Conservation (phyloP, 2,329 filamentous ascomycete species). For the Teratosphaeriaceae sp. region DNA sequence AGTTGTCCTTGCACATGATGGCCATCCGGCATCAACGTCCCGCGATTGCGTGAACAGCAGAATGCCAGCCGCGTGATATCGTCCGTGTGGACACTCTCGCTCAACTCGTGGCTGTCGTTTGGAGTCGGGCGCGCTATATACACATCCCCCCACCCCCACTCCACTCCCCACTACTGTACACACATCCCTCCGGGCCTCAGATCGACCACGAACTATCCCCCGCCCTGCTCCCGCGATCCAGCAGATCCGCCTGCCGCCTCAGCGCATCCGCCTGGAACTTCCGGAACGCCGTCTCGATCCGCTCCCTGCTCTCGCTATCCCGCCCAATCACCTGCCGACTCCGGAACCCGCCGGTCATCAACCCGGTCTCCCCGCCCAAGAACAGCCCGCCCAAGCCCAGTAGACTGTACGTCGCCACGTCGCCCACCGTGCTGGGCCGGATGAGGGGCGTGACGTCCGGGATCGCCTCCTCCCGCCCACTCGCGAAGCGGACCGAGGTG, state of each 20-base stretch:
- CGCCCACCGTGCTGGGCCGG: constrained; percentile 52
- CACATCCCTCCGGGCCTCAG: background rate
- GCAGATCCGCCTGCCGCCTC: constrained; percentile 49
- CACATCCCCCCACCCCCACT: too few relatives aligned
- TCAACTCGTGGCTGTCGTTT: too few relatives aligned
- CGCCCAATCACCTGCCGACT: constrained; percentile 47
- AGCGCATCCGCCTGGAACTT: constrained; percentile 58
- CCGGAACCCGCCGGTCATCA: constrained; percentile 51
- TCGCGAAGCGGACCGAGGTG: constrained; percentile 54
- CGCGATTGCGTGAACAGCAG: too few relatives aligned
- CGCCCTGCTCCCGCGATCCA: constrained; percentile 38
- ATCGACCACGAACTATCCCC: background rate
- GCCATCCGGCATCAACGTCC: too few relatives aligned
- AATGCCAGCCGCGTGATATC: too few relatives aligned
- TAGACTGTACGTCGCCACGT: constrained; percentile 57
- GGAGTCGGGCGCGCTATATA: too few relatives aligned
- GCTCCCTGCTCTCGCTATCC: constrained; percentile 47
- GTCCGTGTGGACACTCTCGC: too few relatives aligned
- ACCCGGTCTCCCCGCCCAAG: constrained; percentile 56
- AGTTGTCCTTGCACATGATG: too few relatives aligned
- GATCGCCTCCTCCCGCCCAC: constrained; percentile 53
- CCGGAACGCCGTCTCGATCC: constrained; percentile 58
- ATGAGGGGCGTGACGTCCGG: constrained; percentile 55
- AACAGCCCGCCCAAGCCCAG: constrained; percentile 57
- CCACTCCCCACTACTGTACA: background rate